Evolutionary conservation across 768 basidiomycete genomes (phyloP), one percentile per base, ranked within the genome.

Genomic region (Collybia nuda): DNA sequence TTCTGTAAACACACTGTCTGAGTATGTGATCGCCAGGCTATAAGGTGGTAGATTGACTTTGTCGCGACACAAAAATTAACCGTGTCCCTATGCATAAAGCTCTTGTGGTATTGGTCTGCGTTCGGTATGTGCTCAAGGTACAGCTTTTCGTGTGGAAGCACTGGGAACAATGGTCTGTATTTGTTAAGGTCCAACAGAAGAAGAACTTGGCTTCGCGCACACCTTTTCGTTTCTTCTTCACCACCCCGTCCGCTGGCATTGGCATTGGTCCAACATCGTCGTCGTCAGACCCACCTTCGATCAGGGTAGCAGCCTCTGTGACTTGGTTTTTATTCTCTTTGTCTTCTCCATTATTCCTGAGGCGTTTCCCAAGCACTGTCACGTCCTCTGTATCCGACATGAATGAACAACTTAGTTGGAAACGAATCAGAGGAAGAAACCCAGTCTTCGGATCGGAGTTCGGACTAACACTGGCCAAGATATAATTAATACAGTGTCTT

Each of bases 31-130:
- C n/a, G 18, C 8, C 15, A 28, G 18, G 19, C 9, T n/a, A 21
- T 18, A 40, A n/a, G n/a, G n/a, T 41, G 22, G 23, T 43, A 44
- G 14, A 67, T 84, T 50, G 46, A 95, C 95, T 82, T 90, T 15
- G 97, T 98, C 60, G 93, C 85, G 19, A 90, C 83, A 35, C 84
- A 85, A 57, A 90, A 95, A 63, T 93, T 96, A 54, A 98, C 77
- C 29, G 84, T 81, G 56, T 98, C 96, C 44, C 94, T 76, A 67
- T 99, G 97, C 97, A 99, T 98, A 71, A 98, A 98, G 52, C 90
- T 94, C 73, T 95, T 94, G 74, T 85, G 88, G 72, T 99, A 99
- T 57, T 97, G 85, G 68, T 98, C 92, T 47, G 93, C 81, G 58
- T 83, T 83, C 1, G 97, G 97, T 17, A 99, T 73, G 70, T 96